These are phyloP conservation scores for Croton setiger DNA, from an alignment of 441 rosid species.

Conservation along the genomic window DNA sequence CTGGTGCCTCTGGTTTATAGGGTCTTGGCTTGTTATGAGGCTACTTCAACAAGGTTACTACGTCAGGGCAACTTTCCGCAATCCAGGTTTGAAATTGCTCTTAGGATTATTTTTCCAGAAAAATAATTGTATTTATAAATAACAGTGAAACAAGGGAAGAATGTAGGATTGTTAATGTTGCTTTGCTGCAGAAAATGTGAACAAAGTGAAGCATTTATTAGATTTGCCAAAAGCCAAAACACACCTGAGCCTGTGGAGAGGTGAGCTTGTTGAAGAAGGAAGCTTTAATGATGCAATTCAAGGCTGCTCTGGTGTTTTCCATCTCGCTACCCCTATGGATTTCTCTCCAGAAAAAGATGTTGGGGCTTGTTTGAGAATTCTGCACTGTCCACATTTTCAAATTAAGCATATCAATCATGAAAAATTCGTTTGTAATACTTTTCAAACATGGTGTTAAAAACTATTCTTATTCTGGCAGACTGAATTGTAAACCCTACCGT, in stretches of 20 bases:
- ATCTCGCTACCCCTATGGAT: constrained; percentile 49
- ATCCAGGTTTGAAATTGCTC: constrained; percentile 39
- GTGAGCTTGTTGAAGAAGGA: constrained; percentile 55
- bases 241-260: constrained; percentile 57
- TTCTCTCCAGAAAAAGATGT: not conserved
- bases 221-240: constrained; percentile 62
- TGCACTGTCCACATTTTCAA: no score
- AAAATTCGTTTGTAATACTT: no score
- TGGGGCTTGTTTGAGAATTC: not conserved
- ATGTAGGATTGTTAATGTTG: not conserved
- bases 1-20: constrained; percentile 79
- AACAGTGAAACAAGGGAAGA: no score
- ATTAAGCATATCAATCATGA: no score
- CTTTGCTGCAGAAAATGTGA: constrained; percentile 35
- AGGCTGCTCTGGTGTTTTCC: constrained; percentile 72
- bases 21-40: constrained; percentile 76
- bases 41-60: constrained; percentile 57
- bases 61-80: constrained; percentile 73
- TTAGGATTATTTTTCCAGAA: no score
- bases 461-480: not conserved
- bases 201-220: constrained; percentile 64
- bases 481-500: not conserved
- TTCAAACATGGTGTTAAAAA: no score
- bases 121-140: no score
- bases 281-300: constrained; percentile 61